Base-by-base conservation (phyloP, 1,284 basidiomycete genomes). In the Thelephora terrestris region DNA sequence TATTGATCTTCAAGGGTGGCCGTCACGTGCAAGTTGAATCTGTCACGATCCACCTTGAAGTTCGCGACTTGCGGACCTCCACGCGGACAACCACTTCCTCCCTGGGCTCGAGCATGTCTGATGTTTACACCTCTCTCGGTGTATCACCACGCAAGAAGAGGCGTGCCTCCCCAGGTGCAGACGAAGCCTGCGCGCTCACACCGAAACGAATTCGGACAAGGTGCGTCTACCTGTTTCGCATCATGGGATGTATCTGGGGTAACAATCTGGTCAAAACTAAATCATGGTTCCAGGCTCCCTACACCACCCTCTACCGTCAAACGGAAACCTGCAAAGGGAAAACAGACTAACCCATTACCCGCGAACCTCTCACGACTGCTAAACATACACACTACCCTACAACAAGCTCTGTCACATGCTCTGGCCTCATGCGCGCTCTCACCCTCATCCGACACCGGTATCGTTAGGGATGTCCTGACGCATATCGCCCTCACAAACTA, bases 341-440 rank as follows among this genome's bases (percentile, higher is more conserved):
- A 59, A 43, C 37, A 50, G 2, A 58, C 64, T 34, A 53, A 55
- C 39, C 58, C 71, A 23, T 65, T 90, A 34, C 81, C 86, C 16
- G 39, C 67, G 7, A 74, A 80, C 55, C 68, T 90, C 34, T 61
- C 73, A 35, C 80, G 81, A 43, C 72, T 88, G 43, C 68, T 71
- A 54, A 70, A 64, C 49, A 71, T 81, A 47, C 80, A 88, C 55
- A 79, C 74, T 24, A 76, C 79, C 14, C 67, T 90, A 32, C 83
- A 87, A 57, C 81, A 83, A 58, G 85, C 86, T 43, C 71, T 90
- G 50, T 86, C 87, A 1, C 85, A 88, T 64, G 84, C 85, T 5
- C 74, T 90, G 34, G 87, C 87, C 4, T 85, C 86, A 7, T 84
- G 76, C 53, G 82, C 84, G 25, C 76, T 83, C 20, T 79, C 85